These are phyloP conservation scores for Parasarocladium wereldwijsianum DNA, from an alignment of 2,329 filamentous ascomycete species.

Conservation along the genomic window DNA sequence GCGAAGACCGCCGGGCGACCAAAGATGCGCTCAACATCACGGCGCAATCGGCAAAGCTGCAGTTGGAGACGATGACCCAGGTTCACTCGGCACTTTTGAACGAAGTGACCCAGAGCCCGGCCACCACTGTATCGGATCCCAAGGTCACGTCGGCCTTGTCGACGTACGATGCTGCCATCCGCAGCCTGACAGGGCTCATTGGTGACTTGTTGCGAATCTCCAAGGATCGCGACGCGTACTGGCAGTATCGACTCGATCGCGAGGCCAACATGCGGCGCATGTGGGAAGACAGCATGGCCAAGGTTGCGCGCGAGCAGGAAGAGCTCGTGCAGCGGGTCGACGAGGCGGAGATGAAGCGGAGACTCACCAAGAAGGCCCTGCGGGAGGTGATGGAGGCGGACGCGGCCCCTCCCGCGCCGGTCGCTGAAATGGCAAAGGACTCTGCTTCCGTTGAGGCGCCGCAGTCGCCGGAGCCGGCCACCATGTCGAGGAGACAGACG, in stretches of 20 bases:
- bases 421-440: no score
- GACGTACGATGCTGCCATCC: constrained; percentile 81
- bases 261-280: constrained; percentile 84
- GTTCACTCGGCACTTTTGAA: constrained; percentile 70
- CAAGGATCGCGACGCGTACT: constrained; percentile 85
- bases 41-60: constrained; percentile 83
- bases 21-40: constrained; percentile 97
- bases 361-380: constrained; percentile 75
- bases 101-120: constrained; percentile 52
- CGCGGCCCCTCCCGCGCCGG: no score
- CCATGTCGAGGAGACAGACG: constrained; percentile 42
- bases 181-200: constrained; percentile 71
- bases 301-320: constrained; percentile 90
- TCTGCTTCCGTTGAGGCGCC: constrained; percentile 9
- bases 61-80: constrained; percentile 77
- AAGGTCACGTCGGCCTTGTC: constrained; percentile 61
- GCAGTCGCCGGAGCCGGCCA: constrained; percentile 11
- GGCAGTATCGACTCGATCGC: constrained; percentile 87
- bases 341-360: constrained; percentile 80
- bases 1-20: constrained; percentile 56
- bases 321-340: constrained; percentile 75
- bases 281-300: constrained; percentile 99
- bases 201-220: constrained; percentile 84
- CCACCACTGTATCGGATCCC: constrained; percentile 59
- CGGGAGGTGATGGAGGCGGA: constrained; percentile 62